Conservation (phyloP, 345 rosid species). For the Hibiscus mutabilis region DNA sequence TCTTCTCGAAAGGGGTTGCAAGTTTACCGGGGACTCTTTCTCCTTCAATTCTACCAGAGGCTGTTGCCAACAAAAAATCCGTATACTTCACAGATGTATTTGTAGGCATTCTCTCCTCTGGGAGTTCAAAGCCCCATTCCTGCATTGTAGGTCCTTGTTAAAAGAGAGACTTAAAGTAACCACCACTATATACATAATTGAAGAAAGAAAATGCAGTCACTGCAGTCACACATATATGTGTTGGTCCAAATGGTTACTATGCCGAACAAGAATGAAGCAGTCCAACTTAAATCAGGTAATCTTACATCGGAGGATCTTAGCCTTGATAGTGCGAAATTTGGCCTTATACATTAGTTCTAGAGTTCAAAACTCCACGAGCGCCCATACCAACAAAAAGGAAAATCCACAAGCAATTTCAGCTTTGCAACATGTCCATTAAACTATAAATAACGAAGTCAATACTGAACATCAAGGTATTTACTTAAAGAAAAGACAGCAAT, state of each 20-base stretch:
- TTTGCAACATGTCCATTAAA: background rate
- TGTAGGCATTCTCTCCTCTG: slow-evolving; percentile 20
- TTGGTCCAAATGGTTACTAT: background rate
- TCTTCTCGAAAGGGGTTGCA: slow-evolving; percentile 53
- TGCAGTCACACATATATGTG: background rate
- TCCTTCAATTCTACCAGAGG: slow-evolving; percentile 52
- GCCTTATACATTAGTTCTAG: background rate
- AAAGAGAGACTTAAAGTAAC: slow-evolving; percentile 1
- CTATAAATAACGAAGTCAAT: too few relatives aligned
- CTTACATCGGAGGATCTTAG: background rate
- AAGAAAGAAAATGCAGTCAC: background rate
- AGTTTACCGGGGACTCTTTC: slow-evolving; percentile 37
- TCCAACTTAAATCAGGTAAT: background rate
- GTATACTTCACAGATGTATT: slow-evolving; percentile 31
- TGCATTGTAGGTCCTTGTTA: slow-evolving; percentile 19
- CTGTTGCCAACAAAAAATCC: slow-evolving; percentile 44
- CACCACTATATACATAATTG: background rate
- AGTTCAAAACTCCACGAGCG: background rate
- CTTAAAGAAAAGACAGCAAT: background rate
- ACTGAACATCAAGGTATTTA: background rate
- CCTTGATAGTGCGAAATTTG: background rate
- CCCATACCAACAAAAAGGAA: background rate
- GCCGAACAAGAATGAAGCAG: background rate
- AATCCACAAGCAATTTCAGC: background rate
- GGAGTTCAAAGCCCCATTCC: slow-evolving; percentile 47